Percentiles rank a stretch among this genome's conserved stretches.
These are phyloP conservation scores for Cryptococcus hybrid DNA, from an alignment of 1,284 basidiomycete genomes.

Conservation along the genomic window DNA sequence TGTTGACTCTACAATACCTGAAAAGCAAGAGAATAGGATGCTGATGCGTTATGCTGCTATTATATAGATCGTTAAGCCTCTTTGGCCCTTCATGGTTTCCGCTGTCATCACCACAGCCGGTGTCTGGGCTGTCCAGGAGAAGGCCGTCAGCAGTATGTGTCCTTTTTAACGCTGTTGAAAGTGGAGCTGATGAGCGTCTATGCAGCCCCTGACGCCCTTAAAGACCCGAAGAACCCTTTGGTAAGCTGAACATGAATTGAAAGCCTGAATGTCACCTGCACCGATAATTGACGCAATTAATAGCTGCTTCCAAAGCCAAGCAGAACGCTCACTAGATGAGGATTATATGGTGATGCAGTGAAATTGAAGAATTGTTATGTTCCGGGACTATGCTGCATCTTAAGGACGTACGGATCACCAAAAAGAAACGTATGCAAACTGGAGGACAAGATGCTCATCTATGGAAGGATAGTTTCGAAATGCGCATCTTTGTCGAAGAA, in stretches of 20 bases:
- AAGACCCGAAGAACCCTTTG: constrained; percentile 38
- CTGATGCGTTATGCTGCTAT: not conserved
- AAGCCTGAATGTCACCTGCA: not conserved
- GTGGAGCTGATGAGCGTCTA: not conserved
- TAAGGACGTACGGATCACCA: too few relatives aligned
- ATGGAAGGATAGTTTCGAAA: too few relatives aligned
- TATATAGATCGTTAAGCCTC: constrained; percentile 16
- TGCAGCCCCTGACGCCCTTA: constrained; percentile 32
- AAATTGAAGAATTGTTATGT: not conserved
- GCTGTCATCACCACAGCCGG: constrained; percentile 53
- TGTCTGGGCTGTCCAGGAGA: constrained; percentile 31
- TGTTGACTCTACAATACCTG: not conserved
- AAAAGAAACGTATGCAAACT: too few relatives aligned
- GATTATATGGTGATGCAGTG: constrained; percentile 10
- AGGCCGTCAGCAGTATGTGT: constrained; percentile 9
- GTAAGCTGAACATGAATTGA: constrained; percentile 2
- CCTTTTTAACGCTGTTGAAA: not conserved
- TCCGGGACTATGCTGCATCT: too few relatives aligned
- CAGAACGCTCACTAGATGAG: constrained; percentile 14
- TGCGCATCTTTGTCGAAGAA: too few relatives aligned
- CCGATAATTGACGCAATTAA: not conserved
- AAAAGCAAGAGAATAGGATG: not conserved
- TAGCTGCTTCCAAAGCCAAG: constrained; percentile 21
- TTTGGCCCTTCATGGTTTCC: constrained; percentile 39
- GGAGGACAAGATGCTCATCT: too few relatives aligned